These are phyloP conservation scores for Centrapalus pauciflorus DNA, from an alignment of 129 eudicot genomes.

Conservation along the genomic window DNA sequence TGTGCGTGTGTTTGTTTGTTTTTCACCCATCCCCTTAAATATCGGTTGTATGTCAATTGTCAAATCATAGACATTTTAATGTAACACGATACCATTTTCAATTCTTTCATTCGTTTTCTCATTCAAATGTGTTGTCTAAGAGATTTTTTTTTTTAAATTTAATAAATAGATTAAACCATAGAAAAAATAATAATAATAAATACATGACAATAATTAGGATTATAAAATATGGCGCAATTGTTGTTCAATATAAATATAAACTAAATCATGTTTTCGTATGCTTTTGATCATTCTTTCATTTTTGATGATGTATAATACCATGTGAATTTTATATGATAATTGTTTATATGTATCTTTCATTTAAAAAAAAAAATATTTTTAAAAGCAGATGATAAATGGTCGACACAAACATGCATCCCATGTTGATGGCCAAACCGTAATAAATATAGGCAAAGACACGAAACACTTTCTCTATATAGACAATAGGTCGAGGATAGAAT, in stretches of 20 bases:
- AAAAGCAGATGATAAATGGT: not conserved
- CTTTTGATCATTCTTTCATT: no score
- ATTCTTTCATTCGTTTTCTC: not conserved
- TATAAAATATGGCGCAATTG: no score
- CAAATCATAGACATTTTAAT: slow-evolving; percentile 19
- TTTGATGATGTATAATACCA: no score
- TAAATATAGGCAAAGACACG: not conserved
- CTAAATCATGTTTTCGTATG: no score
- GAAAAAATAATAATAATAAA: no score
- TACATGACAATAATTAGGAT: no score
- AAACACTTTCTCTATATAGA: not conserved
- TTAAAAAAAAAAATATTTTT: not conserved
- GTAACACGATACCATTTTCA: slow-evolving; percentile 3
- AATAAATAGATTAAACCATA: no score
- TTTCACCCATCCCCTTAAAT: no score
- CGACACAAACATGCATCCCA: slow-evolving; percentile 3
- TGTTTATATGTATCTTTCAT: not conserved
- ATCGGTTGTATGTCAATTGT: slow-evolving; percentile 14
- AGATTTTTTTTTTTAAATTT: no score
- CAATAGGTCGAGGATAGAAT: not conserved
- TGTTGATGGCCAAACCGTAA: slow-evolving; percentile 14
- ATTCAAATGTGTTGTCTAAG: no score
- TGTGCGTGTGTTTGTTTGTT: no score
- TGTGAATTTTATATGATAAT: not conserved
- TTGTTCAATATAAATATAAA: not conserved